Evolutionary conservation across 2,329 filamentous ascomycete species (phyloP).

Genomic region (Hirsutella rhossiliensis): DNA sequence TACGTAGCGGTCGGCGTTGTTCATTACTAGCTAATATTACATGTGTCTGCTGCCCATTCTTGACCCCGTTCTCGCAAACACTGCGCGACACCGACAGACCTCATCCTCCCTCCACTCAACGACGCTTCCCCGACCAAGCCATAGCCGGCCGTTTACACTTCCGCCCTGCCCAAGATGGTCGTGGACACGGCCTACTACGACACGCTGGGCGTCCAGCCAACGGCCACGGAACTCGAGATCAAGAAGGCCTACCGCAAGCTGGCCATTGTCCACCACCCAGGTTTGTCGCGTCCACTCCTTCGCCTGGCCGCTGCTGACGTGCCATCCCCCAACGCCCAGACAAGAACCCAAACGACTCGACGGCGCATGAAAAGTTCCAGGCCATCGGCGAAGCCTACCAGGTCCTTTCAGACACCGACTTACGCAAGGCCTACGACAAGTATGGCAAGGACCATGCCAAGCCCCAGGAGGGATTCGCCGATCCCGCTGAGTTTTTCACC

Average conservation of each 20-base stretch:
- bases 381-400: slow-evolving; percentile 64
- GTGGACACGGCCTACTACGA: slow-evolving; percentile 86
- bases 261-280: slow-evolving; percentile 86
- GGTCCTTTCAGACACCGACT: slow-evolving; percentile 76
- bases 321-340: slow-evolving; percentile 37
- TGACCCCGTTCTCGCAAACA: neutral
- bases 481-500: slow-evolving; percentile 94
- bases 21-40: neutral
- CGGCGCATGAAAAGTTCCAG: slow-evolving; percentile 90
- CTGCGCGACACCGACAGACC: neutral
- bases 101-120: neutral
- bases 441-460: slow-evolving; percentile 92
- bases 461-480: slow-evolving; percentile 84
- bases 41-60: neutral
- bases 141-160: neutral
- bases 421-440: slow-evolving; percentile 90
- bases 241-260: slow-evolving; percentile 95
- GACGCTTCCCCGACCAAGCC: neutral
- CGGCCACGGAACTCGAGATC: slow-evolving; percentile 82
- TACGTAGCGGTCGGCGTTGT: slow-evolving; percentile 15
- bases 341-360: slow-evolving; percentile 95
- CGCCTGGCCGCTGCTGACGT: neutral
- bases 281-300: slow-evolving; percentile 28
- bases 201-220: slow-evolving; percentile 70
- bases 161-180: slow-evolving; percentile 49